These are phyloP conservation scores for Podila clonocystis DNA, from an alignment of 192 early-diverging fungal genomes.

Conservation along the genomic window DNA sequence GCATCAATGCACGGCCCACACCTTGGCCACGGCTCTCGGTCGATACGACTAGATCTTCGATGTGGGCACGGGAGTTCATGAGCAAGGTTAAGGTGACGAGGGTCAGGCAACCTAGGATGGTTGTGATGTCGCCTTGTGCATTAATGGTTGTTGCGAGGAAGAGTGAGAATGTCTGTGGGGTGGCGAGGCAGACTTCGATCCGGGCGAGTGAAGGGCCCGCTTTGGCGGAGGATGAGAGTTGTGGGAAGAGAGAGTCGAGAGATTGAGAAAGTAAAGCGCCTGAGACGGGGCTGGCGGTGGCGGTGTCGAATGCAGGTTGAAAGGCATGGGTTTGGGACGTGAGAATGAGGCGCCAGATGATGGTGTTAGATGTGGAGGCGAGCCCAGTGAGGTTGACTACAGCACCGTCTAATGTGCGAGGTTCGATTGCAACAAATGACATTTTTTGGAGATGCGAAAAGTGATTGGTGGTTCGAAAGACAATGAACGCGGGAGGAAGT, in stretches of 20 bases:
- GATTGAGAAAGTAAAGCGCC: not conserved
- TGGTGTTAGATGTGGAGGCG: not conserved
- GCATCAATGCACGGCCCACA: constrained; percentile 44
- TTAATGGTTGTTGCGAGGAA: constrained; percentile 23
- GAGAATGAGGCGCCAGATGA: constrained; percentile 27
- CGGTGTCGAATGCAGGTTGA: not conserved
- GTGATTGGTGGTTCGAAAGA: not conserved
- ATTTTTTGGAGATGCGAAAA: not conserved
- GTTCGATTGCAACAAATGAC: not conserved
- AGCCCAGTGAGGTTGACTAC: too few species aligned
- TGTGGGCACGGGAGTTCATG: constrained; percentile 58
- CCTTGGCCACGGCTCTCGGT: constrained; percentile 44
- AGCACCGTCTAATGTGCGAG: not conserved
- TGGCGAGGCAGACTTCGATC: constrained; percentile 21
- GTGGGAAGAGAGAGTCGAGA: constrained; percentile 25
- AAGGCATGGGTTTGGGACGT: not conserved
- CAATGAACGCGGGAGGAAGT: too few species aligned
- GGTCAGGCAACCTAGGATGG: constrained; percentile 52
- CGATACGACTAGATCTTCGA: constrained; percentile 60
- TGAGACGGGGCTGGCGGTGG: not conserved
- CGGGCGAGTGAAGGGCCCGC: constrained; percentile 15
- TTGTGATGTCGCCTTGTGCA: constrained; percentile 3
- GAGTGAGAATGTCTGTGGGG: constrained; percentile 21
- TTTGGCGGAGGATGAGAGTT: constrained; percentile 15
- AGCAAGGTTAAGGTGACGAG: constrained; percentile 39